Evolutionary conservation across 495 filamentous ascomycete genomes (phyloP).

Genomic region (Penicillium dipodomyicola): DNA sequence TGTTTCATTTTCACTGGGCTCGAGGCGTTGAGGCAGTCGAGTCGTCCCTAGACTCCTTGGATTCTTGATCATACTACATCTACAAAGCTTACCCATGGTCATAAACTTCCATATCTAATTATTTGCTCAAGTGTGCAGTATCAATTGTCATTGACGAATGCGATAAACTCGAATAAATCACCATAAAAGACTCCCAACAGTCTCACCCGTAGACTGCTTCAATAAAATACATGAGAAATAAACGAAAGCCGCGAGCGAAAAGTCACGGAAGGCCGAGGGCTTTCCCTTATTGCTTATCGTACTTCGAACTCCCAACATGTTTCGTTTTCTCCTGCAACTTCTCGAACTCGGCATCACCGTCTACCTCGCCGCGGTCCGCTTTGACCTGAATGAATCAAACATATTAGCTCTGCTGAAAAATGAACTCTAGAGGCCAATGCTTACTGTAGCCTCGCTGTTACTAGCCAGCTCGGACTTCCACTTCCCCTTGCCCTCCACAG

Average conservation of each 20-base stretch:
- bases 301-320: constrained; percentile 25
- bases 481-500: constrained; percentile 70
- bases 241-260: not conserved
- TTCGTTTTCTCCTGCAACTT: constrained; percentile 54
- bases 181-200: constrained; percentile 3
- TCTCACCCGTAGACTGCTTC: not conserved
- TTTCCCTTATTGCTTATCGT: constrained; percentile 13
- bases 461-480: constrained; percentile 81
- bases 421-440: constrained; percentile 5
- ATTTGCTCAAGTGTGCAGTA: not conserved
- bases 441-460: constrained; percentile 75
- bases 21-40: constrained; percentile 18
- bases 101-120: not conserved
- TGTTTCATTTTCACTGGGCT: constrained; percentile 10
- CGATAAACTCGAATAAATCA: not conserved
- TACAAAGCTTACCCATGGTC: not conserved
- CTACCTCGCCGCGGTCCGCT: constrained; percentile 58
- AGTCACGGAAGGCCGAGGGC: not conserved
- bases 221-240: not conserved
- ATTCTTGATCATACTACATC: constrained; percentile 13
- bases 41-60: constrained; percentile 1
- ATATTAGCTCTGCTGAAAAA: not conserved
- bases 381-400: constrained; percentile 50
- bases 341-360: constrained; percentile 37
- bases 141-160: constrained; percentile 7